A percentile compares a stretch with the other conserved stretches of the same genome.
Evolutionary conservation across 1,139 yeast genomes (phyloP).

Genomic region (Torulaspora globosa): DNA sequence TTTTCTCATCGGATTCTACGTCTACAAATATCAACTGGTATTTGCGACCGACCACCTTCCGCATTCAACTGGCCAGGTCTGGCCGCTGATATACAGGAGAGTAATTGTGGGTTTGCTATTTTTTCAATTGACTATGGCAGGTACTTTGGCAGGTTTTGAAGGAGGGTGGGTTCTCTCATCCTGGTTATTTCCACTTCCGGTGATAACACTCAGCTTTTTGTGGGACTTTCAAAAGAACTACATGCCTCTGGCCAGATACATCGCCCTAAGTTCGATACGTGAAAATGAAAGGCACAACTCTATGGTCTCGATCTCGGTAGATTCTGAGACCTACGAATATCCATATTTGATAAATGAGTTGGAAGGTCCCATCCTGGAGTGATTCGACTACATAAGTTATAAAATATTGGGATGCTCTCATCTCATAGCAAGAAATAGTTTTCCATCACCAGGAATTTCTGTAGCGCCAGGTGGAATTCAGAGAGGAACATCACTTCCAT

Average conservation of each 20-base stretch:
- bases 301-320: conserved; percentile 41
- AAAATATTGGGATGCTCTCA: not conserved
- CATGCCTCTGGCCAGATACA: conserved; percentile 74
- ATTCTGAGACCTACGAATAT: conserved; percentile 65
- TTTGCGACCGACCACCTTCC: conserved; percentile 83
- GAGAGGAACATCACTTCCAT: conserved; percentile 3
- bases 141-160: conserved; percentile 71
- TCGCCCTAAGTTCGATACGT: conserved; percentile 70
- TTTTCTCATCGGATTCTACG: conserved; percentile 69
- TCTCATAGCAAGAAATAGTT: conserved; percentile 8
- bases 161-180: conserved; percentile 74
- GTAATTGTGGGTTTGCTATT: conserved; percentile 64
- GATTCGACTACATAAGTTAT: not conserved
- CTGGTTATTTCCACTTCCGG: conserved; percentile 68
- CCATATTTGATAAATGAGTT: conserved; percentile 64
- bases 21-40: conserved; percentile 74
- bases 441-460: conserved; percentile 12
- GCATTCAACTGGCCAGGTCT: conserved; percentile 83
- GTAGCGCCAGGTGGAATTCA: conserved; percentile 11
- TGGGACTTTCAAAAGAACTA: conserved; percentile 82
- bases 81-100: conserved; percentile 78
- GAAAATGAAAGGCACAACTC: conserved; percentile 36
- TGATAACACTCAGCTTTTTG: conserved; percentile 59
- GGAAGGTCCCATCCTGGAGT: conserved; percentile 61
- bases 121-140: conserved; percentile 89